Percentiles rank a stretch among this genome's conserved stretches.
phyloP scores from a whole-genome alignment of 441 rosid species.

The Aquilaria agallochum region DNA sequence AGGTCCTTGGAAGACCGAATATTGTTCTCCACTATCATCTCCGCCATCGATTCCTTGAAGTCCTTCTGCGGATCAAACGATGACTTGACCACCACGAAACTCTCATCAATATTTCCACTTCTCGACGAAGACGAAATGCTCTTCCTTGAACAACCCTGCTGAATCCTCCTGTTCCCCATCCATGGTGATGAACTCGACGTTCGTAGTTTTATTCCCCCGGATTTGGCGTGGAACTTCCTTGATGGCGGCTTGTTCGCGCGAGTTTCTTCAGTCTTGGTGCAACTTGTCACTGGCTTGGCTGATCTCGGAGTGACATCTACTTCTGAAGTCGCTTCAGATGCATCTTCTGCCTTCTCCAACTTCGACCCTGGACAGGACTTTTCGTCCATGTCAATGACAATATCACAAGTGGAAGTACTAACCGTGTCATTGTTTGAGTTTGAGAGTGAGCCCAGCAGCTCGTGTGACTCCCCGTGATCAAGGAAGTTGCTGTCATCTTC shows the following conservation, averaged over 20 bases:
- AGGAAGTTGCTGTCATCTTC: conserved; percentile 14
- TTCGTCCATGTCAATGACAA: conserved; percentile 35
- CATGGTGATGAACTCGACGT: conserved; percentile 33
- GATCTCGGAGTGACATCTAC: conserved; percentile 25
- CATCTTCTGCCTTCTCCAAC: conserved; percentile 7
- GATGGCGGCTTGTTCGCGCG: conserved; percentile 12
- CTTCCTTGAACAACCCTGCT: conserved; percentile 20
- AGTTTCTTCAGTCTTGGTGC: conserved; percentile 12
- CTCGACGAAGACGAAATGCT: conserved; percentile 21
- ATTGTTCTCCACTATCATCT: conserved; percentile 69
- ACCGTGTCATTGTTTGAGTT: conserved; percentile 20
- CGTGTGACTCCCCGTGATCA: conserved; percentile 7
- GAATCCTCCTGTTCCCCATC: conserved; percentile 37
- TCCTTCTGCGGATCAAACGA: conserved; percentile 59
- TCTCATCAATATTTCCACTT: conserved; percentile 29
- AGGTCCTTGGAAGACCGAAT: conserved; percentile 42
- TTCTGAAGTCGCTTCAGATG: conserved; percentile 21
- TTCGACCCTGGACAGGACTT: conserved; percentile 13
- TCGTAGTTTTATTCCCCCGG: conserved; percentile 52
- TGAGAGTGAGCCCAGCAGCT: conserved; percentile 6
- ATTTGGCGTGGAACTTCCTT: conserved; percentile 18
- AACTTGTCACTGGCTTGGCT: conserved; percentile 19
- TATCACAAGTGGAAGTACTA: conserved; percentile 29
- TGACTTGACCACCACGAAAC: conserved; percentile 47
- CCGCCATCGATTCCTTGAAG: conserved; percentile 67